Evolutionary conservation across 2,329 filamentous ascomycete genomes (phyloP).

Genomic region (Canariomyces notabilis): DNA sequence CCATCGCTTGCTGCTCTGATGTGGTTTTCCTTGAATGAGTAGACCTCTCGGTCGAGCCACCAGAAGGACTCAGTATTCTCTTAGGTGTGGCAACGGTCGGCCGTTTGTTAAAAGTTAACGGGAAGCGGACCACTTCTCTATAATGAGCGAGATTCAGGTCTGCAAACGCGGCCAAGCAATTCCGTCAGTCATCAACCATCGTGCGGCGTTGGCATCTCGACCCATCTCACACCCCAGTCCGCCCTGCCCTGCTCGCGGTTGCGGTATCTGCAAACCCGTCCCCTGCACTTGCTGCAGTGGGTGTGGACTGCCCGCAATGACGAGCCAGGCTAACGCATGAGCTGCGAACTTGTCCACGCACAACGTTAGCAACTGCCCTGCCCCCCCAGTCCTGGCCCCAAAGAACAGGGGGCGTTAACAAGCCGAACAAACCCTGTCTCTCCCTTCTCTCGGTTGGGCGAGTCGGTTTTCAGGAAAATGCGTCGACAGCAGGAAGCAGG

Average conservation of each 20-base stretch:
- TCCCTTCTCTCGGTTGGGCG: conserved; percentile 5
- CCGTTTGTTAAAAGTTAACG: background rate
- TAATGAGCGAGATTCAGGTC: conserved; percentile 18
- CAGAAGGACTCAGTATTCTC: background rate
- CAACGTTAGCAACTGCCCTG: conserved; percentile 2
- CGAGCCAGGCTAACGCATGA: background rate
- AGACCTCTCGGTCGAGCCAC: background rate
- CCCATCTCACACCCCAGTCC: conserved; percentile 10
- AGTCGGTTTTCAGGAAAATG: background rate
- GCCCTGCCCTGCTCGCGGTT: conserved; percentile 1
- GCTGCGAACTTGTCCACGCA: too few relatives aligned
- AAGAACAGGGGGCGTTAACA: conserved; percentile 1
- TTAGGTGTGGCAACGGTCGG: background rate
- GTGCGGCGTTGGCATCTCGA: conserved; percentile 16
- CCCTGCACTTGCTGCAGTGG: conserved; percentile 8
- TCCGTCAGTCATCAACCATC: conserved; percentile 16
- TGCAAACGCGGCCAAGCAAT: conserved; percentile 22
- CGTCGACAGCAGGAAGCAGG: background rate
- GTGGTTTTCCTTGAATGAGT: background rate
- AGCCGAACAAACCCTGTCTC: conserved; percentile 3
- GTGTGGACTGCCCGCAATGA: conserved; percentile 8
- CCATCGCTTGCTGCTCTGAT: background rate
- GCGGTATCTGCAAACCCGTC: conserved; percentile 4
- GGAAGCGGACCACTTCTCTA: conserved; percentile 10
- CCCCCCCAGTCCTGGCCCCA: conserved; percentile 3